Evolutionary conservation across 2,329 filamentous ascomycete species (phyloP), one percentile per base, ranked within the genome.

Genomic region (Fusarium cicatricum): DNA sequence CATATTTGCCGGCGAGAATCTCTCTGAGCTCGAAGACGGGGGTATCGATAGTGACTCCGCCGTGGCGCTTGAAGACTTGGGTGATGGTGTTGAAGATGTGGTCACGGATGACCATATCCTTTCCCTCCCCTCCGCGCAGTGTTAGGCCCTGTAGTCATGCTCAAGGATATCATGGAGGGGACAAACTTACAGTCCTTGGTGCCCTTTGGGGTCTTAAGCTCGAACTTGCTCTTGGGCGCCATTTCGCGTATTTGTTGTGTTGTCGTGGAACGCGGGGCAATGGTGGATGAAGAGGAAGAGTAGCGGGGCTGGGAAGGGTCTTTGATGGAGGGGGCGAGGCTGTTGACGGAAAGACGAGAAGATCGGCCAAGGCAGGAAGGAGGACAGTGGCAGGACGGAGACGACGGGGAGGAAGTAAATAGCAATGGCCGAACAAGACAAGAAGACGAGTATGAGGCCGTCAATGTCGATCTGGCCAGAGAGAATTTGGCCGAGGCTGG

Each of bases 1-100:
- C 92, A 79, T 96, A 96, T 80, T 96, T 96, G 58, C 91, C 92
- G 16, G 91, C 84, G 33, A 96, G 83, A 62, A 96, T 94, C 68
- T 96, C 91, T 72, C 89, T 89, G 59, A 95, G 81, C 75, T 96
- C 92, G 72, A 96, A 96, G 56, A 95, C 91, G 62, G 84, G 86
- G 53, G 90, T 95, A 75, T 93, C 90, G 63, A 95, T 87, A 58
- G 89, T 88, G 56, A 90, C 87, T 60, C 84, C 91, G 72, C 90
- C 91, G 79, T 94, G 90, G 69, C 89, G 88, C 78, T 92, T 92
- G 81, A 95, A 94, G 72, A 94, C 87, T 55, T 87, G 80, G 64
- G 85, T 87, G 73, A 94, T 91, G 69, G 85, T 87, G 70, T 77
- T 82, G 75, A 91, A 93, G 77, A 94, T 92, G 72, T 88, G 86